phyloP scores from a whole-genome alignment of 768 basidiomycete genomes.

The Hydnomerulius pinastri region DNA sequence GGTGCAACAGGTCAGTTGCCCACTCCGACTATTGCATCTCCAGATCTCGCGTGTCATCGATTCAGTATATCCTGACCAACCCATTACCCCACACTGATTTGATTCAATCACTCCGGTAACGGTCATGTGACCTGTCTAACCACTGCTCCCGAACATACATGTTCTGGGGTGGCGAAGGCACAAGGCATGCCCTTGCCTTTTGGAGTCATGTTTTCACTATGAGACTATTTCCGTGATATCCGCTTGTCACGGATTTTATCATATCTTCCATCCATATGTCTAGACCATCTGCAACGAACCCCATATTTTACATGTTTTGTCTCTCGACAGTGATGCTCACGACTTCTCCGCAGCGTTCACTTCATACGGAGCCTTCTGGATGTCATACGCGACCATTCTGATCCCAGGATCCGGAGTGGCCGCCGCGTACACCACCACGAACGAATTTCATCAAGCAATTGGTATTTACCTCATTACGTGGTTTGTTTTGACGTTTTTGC shows the following conservation, averaged over 20 bases:
- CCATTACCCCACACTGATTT: neutral
- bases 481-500: constrained; percentile 70
- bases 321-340: neutral
- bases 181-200: no score
- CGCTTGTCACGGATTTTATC: neutral
- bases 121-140: neutral
- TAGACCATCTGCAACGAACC: no score
- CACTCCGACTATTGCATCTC: no score
- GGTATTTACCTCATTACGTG: constrained; percentile 77
- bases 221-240: neutral
- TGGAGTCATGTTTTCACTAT: neutral
- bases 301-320: no score
- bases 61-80: neutral
- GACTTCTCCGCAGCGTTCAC: constrained; percentile 59
- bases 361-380: constrained; percentile 87
- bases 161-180: no score
- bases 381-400: constrained; percentile 75
- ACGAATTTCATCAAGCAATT: constrained; percentile 56
- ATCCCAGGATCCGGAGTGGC: constrained; percentile 68
- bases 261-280: neutral
- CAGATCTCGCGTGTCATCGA: neutral
- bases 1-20: constrained; percentile 70
- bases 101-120: no score
- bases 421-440: constrained; percentile 45
- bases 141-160: no score